phyloP scores from a whole-genome alignment of 305 asterid genomes.

The Fraxinus nigra region DNA sequence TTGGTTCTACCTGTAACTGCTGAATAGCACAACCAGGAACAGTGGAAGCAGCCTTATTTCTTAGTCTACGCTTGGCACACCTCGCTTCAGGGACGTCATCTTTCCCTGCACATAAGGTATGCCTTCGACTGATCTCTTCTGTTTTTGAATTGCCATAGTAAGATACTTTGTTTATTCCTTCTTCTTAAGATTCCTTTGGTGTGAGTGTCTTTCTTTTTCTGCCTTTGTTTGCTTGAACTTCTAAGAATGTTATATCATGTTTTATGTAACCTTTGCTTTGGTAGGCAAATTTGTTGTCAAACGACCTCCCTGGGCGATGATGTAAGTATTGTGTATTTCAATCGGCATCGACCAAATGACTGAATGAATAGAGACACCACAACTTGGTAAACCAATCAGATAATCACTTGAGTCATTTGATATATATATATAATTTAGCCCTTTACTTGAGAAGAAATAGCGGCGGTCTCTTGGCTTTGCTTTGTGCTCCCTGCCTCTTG shows the following conservation, averaged over 20 bases:
- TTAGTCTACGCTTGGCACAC: conserved; percentile 44
- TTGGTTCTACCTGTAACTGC: conserved; percentile 16
- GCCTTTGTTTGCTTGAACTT: neutral
- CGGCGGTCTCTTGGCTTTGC: too few species aligned
- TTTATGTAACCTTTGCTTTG: conserved; percentile 18
- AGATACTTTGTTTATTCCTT: neutral
- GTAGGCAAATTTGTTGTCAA: too few species aligned
- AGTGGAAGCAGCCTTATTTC: conserved; percentile 29
- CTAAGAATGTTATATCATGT: conserved; percentile 5
- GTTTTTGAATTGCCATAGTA: conserved; percentile 33
- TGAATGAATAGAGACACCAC: too few species aligned
- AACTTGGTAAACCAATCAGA: too few species aligned
- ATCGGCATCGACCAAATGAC: too few species aligned
- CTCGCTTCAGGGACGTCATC: conserved; percentile 27
- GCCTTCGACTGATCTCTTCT: conserved; percentile 31
- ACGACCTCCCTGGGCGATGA: too few species aligned
- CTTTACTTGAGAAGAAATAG: too few species aligned
- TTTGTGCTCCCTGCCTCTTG: too few species aligned
- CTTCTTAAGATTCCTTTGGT: neutral
- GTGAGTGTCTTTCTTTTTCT: neutral
- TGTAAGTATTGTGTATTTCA: too few species aligned
- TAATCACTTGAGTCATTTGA: too few species aligned
- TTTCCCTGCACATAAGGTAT: conserved; percentile 16
- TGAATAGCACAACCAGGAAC: conserved; percentile 4
- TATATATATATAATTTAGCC: too few species aligned